Evolutionary conservation across 2,329 filamentous ascomycete genomes (phyloP).

Genomic region (Diaporthe velutina): DNA sequence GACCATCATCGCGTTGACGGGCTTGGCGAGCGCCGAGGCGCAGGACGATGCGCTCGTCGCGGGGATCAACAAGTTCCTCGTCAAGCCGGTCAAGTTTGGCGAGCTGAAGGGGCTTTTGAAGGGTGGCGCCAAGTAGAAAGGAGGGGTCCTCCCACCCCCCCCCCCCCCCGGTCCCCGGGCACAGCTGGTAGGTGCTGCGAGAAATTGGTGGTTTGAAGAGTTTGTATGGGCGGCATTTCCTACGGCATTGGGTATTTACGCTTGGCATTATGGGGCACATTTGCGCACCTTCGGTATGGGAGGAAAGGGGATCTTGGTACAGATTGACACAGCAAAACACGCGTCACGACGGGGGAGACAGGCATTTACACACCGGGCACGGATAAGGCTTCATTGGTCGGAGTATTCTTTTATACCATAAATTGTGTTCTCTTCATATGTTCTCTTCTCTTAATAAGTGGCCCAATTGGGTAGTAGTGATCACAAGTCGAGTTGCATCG

Average conservation of each 20-base stretch:
- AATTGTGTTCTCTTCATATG: not conserved
- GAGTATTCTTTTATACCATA: slow-evolving; percentile 2
- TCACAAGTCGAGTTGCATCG: not conserved
- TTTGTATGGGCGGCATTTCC: not conserved
- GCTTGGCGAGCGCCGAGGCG: slow-evolving; percentile 62
- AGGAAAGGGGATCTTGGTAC: not conserved
- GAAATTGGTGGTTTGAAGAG: not conserved
- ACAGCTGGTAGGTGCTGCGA: not conserved
- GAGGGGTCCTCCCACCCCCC: too few relatives aligned
- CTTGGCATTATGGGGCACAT: not conserved
- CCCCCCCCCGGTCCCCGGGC: too few relatives aligned
- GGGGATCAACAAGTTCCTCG: slow-evolving; percentile 64
- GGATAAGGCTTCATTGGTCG: not conserved
- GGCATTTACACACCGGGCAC: not conserved
- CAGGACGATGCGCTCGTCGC: slow-evolving; percentile 61
- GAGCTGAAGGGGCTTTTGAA: slow-evolving; percentile 55
- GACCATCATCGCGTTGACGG: slow-evolving; percentile 65
- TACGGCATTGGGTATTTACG: not conserved
- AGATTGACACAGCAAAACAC: slow-evolving; percentile 12
- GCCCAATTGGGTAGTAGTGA: not conserved
- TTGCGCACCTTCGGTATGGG: not conserved
- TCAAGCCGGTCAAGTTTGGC: slow-evolving; percentile 62
- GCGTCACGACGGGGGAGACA: not conserved
- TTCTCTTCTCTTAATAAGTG: too few relatives aligned
- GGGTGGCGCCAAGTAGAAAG: not conserved